Percentiles rank a stretch among this genome's conserved stretches.
phyloP scores from a whole-genome alignment of 2,329 filamentous ascomycete species.

The Bimuria novae-zelandiae region DNA sequence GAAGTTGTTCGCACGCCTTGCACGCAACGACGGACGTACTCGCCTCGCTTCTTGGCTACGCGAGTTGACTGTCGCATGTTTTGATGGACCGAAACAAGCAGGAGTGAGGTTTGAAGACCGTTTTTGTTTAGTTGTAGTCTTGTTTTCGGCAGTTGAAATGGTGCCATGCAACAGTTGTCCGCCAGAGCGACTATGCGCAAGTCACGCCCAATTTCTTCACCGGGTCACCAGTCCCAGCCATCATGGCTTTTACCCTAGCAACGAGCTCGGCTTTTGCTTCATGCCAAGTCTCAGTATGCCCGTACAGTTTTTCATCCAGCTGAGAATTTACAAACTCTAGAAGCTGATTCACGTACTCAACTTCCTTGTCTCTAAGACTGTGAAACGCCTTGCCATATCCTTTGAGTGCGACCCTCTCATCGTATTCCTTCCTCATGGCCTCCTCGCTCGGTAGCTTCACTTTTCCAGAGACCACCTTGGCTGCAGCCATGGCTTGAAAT shows the following conservation, averaged over 20 bases:
- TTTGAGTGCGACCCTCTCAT: conserved; percentile 40
- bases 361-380: conserved; percentile 48
- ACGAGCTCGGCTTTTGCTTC: conserved; percentile 39
- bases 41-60: background rate
- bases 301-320: conserved; percentile 28
- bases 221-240: conserved; percentile 11
- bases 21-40: too few relatives aligned
- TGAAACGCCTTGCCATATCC: conserved; percentile 53
- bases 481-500: conserved; percentile 67
- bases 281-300: conserved; percentile 45
- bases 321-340: conserved; percentile 46
- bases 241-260: conserved; percentile 39
- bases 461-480: conserved; percentile 60
- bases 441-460: conserved; percentile 53
- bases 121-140: too few relatives aligned
- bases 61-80: background rate
- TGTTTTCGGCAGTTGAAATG: too few relatives aligned
- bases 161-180: too few relatives aligned
- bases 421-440: conserved; percentile 51
- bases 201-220: conserved; percentile 5
- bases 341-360: conserved; percentile 48
- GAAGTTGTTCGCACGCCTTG: too few relatives aligned
- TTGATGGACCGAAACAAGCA: background rate
- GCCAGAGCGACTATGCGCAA: conserved; percentile 9
- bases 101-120: background rate